Base-by-base conservation (phyloP, 2,329 filamentous ascomycete species). In the Ophiostoma ulmi region DNA sequence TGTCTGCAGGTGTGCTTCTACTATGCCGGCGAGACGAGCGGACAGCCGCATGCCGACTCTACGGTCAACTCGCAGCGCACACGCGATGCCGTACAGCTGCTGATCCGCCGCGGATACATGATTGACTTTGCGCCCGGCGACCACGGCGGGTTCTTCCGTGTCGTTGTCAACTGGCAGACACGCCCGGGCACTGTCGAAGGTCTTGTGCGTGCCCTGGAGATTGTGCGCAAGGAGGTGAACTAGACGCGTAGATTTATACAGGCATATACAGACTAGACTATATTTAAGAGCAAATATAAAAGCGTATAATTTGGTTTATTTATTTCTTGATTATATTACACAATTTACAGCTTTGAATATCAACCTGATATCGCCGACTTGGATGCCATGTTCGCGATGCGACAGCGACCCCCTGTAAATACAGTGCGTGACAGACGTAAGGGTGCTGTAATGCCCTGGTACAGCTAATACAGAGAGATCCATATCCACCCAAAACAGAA, bases 1-100 rank as follows among this genome's bases (percentile, higher is more conserved):
- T 98, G 94, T 80, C 82, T 97, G 78, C 95, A 98, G 81, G 91
- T 98, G 31, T 97, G 94, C 82, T 98, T 98, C 79, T 97, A 97
- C 79, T 93, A 91, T 76, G 88, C 90, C 2, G 68, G 70, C 35
- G 67, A 31, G 5, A 87, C 87, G 0, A 82, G 82, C 1, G 87
- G 88, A 2, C 75, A 79, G 71, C 73, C 91, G 63, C 75, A 79
- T 0, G 78, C 78, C 0, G 79, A 82, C 20, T 74, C 77, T 6
- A 79, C 78, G 52, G 79, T 78, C 69, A 88, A 87, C 75, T 86
- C 85, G 41, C 76, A 77, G 58, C 78, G 80, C 58, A 87, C 86
- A 41, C 80, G 81, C 74, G 77, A 74, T 10, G 85, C 87, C 76
- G 85, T 83, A 1, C 77, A 78, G 68, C 80, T 76, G 74, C 78